These are phyloP conservation scores for Ustanciosporium gigantosporum DNA, from an alignment of 1,284 basidiomycete species.

Conservation along the genomic window DNA sequence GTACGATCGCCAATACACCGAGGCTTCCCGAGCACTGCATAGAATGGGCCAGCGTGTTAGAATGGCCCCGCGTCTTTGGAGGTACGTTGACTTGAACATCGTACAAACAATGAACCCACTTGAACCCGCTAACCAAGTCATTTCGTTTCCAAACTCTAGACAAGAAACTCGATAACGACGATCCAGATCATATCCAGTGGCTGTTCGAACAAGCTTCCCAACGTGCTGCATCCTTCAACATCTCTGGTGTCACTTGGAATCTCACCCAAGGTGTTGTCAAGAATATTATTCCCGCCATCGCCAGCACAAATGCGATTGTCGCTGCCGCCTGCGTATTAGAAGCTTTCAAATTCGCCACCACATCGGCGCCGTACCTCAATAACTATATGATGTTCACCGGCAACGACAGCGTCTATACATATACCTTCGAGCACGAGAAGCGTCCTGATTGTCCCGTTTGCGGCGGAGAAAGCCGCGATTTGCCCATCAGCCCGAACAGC, in stretches of 20 bases:
- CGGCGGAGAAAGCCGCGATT: conserved; percentile 71
- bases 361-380: conserved; percentile 87
- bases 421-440: conserved; percentile 93
- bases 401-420: conserved; percentile 94
- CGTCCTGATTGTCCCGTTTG: conserved; percentile 95
- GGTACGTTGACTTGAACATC: conserved; percentile 70
- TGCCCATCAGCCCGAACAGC: conserved; percentile 13
- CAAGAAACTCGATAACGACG: conserved; percentile 67
- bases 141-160: conserved; percentile 17
- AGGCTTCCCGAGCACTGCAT: conserved; percentile 98
- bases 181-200: conserved; percentile 96
- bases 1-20: conserved; percentile 98
- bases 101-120: not conserved
- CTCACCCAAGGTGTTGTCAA: conserved; percentile 98
- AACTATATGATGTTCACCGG: conserved; percentile 93
- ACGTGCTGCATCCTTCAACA: conserved; percentile 87
- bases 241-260: conserved; percentile 96
- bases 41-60: conserved; percentile 98
- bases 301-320: conserved; percentile 58
- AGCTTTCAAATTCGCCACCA: conserved; percentile 97
- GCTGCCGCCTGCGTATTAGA: conserved; percentile 94
- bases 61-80: conserved; percentile 90
- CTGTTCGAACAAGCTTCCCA: conserved; percentile 74
- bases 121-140: not conserved
- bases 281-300: conserved; percentile 90